A percentile compares a stretch with the other conserved stretches of the same genome.
Evolutionary conservation across 768 basidiomycete species (phyloP).

Genomic region (Suillus ampliporus): DNA sequence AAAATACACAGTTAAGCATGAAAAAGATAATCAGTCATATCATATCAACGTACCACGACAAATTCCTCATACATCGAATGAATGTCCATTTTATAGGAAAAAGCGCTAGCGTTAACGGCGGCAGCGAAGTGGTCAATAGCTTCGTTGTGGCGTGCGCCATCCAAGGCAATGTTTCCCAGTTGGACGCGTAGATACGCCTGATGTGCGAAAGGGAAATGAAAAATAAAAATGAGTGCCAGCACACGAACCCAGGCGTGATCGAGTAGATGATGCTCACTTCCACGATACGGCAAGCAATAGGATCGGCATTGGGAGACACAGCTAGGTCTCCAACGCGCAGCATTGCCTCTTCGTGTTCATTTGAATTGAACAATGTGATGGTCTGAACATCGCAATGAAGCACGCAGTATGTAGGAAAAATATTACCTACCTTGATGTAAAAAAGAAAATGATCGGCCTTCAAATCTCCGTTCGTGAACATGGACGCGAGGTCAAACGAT

Average conservation of each 20-base stretch:
- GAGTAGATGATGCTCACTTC: no score
- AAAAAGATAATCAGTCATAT: no score
- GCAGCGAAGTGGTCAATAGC: not conserved
- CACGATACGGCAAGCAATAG: not conserved
- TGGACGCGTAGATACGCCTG: not conserved
- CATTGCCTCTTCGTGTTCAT: not conserved
- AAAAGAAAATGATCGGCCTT: not conserved
- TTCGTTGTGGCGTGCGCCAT: not conserved
- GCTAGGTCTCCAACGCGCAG: not conserved
- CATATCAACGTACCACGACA: no score
- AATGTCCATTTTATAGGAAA: no score
- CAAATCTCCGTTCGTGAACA: not conserved
- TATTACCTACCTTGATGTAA: not conserved
- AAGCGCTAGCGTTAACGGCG: not conserved
- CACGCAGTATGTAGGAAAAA: no score
- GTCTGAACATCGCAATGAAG: not conserved
- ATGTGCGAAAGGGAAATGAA: not conserved
- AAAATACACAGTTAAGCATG: no score
- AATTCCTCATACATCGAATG: no score
- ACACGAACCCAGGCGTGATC: not conserved
- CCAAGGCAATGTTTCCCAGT: not conserved
- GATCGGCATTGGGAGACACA: not conserved
- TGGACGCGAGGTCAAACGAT: not conserved
- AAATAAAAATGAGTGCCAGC: not conserved
- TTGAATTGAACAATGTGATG: not conserved